Percentiles rank a stretch among this genome's conserved stretches.
Conservation (phyloP, 495 filamentous ascomycete genomes). For the Terfezia claveryi region DNA sequence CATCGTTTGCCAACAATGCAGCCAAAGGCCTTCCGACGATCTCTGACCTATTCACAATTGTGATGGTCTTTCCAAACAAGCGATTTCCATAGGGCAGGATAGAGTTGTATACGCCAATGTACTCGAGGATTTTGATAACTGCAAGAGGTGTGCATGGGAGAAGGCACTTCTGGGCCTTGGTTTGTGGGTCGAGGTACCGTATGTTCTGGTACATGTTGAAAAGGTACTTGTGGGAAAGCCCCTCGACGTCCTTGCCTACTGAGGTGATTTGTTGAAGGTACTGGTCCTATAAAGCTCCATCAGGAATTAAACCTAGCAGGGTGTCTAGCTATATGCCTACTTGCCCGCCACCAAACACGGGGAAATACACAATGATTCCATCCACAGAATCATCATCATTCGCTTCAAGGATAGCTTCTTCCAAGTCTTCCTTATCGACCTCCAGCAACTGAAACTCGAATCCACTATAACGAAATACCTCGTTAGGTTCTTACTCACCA, state of each 20-base stretch:
- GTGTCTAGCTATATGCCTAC: neutral
- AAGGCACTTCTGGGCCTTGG: constrained; percentile 64
- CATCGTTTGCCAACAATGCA: constrained; percentile 89
- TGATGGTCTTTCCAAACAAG: constrained; percentile 74
- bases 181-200: constrained; percentile 62
- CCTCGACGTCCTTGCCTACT: constrained; percentile 82
- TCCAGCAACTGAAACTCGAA: constrained; percentile 68
- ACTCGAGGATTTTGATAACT: constrained; percentile 86
- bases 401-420: constrained; percentile 61
- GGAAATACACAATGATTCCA: constrained; percentile 96
- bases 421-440: constrained; percentile 65
- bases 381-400: constrained; percentile 59
- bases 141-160: constrained; percentile 90
- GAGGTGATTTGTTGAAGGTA: constrained; percentile 92
- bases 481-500: neutral
- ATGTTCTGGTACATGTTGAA: constrained; percentile 99
- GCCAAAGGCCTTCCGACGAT: constrained; percentile 86
- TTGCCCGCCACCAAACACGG: constrained; percentile 45
- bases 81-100: constrained; percentile 85
- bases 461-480: constrained; percentile 34
- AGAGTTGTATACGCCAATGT: constrained; percentile 90
- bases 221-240: constrained; percentile 77
- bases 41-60: constrained; percentile 84
- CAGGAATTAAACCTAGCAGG: constrained; percentile 21
- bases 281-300: constrained; percentile 46